These are phyloP conservation scores for Tremella fuciformis DNA, from an alignment of 768 basidiomycete genomes.

Conservation along the genomic window DNA sequence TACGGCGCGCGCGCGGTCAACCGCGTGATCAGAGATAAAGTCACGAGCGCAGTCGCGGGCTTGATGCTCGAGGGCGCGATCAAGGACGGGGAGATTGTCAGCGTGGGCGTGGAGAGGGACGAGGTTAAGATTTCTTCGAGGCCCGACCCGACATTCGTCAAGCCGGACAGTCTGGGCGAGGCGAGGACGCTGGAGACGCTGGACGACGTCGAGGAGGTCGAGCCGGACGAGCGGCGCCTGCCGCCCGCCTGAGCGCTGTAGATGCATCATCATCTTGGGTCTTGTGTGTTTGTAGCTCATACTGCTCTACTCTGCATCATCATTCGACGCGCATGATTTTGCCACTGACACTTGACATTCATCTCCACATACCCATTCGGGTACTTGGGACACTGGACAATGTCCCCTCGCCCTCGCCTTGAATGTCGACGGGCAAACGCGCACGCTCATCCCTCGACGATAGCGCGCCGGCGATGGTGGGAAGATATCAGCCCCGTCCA, in stretches of 20 bases:
- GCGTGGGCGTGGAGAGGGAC: conserved; percentile 57
- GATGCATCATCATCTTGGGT: neutral
- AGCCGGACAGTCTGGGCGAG: conserved; percentile 7
- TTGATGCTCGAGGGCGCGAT: conserved; percentile 76
- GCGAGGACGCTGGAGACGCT: conserved; percentile 28
- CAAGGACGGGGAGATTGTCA: conserved; percentile 68
- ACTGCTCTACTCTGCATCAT: neutral
- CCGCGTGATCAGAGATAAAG: conserved; percentile 74
- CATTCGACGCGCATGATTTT: neutral
- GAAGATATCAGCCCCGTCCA: no score
- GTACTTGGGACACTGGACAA: no score
- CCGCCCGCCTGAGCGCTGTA: neutral
- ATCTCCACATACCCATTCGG: no score
- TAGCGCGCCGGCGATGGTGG: no score
- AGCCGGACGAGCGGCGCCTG: conserved; percentile 1
- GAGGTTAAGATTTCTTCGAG: conserved; percentile 50
- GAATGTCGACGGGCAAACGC: no score
- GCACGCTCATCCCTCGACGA: no score
- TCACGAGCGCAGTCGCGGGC: conserved; percentile 77
- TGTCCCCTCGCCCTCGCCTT: no score
- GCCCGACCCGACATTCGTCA: conserved; percentile 20
- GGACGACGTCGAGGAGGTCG: conserved; percentile 28
- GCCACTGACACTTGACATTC: no score
- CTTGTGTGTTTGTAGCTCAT: conserved; percentile 1
- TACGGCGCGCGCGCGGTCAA: conserved; percentile 88